Evolutionary conservation across 2,329 filamentous ascomycete genomes (phyloP).

Genomic region (Alternaria triticina): DNA sequence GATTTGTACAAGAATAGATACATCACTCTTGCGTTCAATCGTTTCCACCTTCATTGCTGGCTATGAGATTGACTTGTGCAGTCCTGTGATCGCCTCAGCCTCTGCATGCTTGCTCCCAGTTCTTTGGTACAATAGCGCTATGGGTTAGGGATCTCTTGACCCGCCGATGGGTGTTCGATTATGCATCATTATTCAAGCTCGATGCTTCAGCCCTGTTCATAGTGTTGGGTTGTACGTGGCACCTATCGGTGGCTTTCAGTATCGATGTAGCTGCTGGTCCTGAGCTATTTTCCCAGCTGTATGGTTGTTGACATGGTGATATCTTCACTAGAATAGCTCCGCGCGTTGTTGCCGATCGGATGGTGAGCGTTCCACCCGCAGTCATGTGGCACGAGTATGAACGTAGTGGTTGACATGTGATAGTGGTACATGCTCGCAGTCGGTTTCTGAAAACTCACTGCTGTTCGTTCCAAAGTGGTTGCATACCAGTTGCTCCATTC

Average conservation of each 20-base stretch:
- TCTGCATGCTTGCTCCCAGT: neutral
- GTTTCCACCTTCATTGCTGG: neutral
- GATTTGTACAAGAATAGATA: neutral
- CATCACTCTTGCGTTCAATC: neutral
- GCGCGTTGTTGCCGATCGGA: neutral
- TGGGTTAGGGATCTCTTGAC: neutral
- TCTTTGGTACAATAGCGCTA: neutral
- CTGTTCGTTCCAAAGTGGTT: neutral
- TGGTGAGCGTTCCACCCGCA: neutral
- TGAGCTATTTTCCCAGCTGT: neutral
- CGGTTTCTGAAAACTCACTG: too few species aligned
- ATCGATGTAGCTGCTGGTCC: neutral
- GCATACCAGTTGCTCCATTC: neutral
- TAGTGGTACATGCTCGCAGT: neutral
- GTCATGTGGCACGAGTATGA: neutral
- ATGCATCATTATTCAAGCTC: neutral
- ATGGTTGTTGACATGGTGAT: neutral
- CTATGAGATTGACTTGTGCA: neutral
- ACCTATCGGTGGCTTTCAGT: neutral
- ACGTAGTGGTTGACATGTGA: neutral
- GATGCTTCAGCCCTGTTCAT: neutral
- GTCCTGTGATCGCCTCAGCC: neutral
- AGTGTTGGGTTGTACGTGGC: neutral
- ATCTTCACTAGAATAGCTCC: neutral
- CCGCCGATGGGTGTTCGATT: neutral